These are phyloP conservation scores for Auricularia sp. DNA, from an alignment of 768 basidiomycete genomes.

Conservation along the genomic window DNA sequence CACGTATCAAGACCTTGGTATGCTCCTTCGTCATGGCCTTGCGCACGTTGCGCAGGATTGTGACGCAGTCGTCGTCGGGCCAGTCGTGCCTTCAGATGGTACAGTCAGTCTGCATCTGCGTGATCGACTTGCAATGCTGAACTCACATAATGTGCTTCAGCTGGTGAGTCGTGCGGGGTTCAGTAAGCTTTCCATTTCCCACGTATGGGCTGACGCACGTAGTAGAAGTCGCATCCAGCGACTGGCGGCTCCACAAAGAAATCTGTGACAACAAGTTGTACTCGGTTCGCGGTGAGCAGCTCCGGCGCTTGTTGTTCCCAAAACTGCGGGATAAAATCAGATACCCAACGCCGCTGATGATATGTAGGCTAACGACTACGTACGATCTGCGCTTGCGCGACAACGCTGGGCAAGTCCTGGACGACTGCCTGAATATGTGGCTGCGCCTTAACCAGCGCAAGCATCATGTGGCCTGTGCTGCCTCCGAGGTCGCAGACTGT, in stretches of 20 bases:
- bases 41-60: neutral
- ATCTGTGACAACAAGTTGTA: slow-evolving; percentile 29
- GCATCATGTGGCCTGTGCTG: slow-evolving; percentile 4
- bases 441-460: slow-evolving; percentile 1
- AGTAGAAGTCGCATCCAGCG: slow-evolving; percentile 29
- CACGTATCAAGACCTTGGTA: no score
- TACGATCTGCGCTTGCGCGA: slow-evolving; percentile 1
- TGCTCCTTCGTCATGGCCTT: neutral
- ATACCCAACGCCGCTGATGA: no score
- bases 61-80: slow-evolving; percentile 9
- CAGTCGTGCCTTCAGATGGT: slow-evolving; percentile 29
- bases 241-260: slow-evolving; percentile 30
- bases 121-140: neutral
- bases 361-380: no score
- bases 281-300: slow-evolving; percentile 23
- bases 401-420: slow-evolving; percentile 6
- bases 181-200: neutral
- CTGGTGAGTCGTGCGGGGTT: neutral
- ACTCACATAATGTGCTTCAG: neutral
- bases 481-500: slow-evolving; percentile 9
- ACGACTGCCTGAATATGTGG: slow-evolving; percentile 4
- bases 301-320: slow-evolving; percentile 27
- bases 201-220: slow-evolving; percentile 20
- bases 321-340: slow-evolving; percentile 4
- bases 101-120: neutral